Evolutionary conservation across 108 stramenopile genomes (phyloP).

Genomic region (Discostella stelligeroides): DNA sequence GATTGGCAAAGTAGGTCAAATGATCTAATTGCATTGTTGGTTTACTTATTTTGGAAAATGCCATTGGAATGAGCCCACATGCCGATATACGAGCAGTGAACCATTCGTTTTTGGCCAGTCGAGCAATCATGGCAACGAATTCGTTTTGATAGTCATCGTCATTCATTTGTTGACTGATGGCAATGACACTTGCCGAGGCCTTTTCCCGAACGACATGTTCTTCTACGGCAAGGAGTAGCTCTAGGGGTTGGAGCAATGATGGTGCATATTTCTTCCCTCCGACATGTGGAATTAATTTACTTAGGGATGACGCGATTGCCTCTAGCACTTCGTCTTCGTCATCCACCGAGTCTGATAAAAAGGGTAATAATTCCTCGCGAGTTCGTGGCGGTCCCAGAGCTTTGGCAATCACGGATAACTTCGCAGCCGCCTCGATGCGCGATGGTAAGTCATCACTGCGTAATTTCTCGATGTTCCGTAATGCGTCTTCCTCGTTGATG

Average conservation of each 20-base stretch:
- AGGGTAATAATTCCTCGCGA: conserved; percentile 81
- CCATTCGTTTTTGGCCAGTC: conserved; percentile 93
- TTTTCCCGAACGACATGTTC: conserved; percentile 79
- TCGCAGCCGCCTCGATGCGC: conserved; percentile 70
- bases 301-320: conserved; percentile 69
- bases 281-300: conserved; percentile 65
- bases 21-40: conserved; percentile 37
- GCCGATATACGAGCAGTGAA: conserved; percentile 97
- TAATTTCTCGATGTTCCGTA: conserved; percentile 79
- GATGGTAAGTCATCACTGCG: conserved; percentile 73
- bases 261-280: conserved; percentile 65
- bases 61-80: conserved; percentile 74
- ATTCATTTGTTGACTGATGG: conserved; percentile 56
- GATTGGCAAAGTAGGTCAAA: conserved; percentile 63
- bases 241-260: conserved; percentile 84
- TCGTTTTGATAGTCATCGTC: conserved; percentile 56
- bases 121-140: conserved; percentile 80
- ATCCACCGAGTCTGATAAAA: conserved; percentile 81
- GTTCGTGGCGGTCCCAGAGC: conserved; percentile 78
- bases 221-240: conserved; percentile 89
- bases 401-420: conserved; percentile 63
- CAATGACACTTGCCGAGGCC: conserved; percentile 60
- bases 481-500: conserved; percentile 75
- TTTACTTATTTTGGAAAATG: conserved; percentile 59
- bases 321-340: conserved; percentile 88